Evolutionary conservation across 2,329 filamentous ascomycete species (phyloP).

Genomic region (Ascosphaera acerosa): DNA sequence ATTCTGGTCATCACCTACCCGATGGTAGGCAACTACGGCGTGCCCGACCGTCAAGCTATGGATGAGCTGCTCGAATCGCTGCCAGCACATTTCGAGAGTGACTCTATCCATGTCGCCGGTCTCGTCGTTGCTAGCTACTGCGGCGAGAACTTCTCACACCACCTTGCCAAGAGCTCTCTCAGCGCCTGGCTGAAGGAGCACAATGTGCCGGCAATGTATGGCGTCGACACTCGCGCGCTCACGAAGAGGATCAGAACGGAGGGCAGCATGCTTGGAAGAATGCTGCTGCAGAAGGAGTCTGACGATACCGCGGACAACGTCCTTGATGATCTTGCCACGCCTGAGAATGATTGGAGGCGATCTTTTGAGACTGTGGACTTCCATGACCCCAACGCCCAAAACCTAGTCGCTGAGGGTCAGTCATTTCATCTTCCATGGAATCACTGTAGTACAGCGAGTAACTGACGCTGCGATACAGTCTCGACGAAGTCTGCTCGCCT

Average conservation of each 20-base stretch:
- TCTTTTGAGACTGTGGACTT: conserved; percentile 64
- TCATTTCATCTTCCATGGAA: conserved; percentile 4
- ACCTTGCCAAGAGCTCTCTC: conserved; percentile 69
- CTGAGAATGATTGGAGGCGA: conserved; percentile 22
- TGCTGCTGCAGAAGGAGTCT: conserved; percentile 44
- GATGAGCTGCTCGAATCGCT: conserved; percentile 68
- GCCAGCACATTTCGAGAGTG: conserved; percentile 80
- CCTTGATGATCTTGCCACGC: conserved; percentile 12
- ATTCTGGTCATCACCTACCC: conserved; percentile 94
- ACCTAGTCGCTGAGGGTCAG: conserved; percentile 85
- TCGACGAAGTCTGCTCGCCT: conserved; percentile 70
- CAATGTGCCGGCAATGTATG: conserved; percentile 78
- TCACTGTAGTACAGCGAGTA: conserved; percentile 17
- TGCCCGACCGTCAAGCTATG: conserved; percentile 61
- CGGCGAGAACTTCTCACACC: conserved; percentile 88
- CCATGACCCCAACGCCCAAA: conserved; percentile 77
- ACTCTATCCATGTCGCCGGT: conserved; percentile 78
- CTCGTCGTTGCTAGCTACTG: conserved; percentile 78
- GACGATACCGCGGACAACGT: conserved; percentile 15
- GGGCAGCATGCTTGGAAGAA: conserved; percentile 85
- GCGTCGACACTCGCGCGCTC: conserved; percentile 75
- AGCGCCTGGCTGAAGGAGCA: conserved; percentile 94
- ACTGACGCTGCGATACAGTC: conserved; percentile 36
- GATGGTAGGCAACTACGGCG: conserved; percentile 89
- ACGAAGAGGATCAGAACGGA: conserved; percentile 87